Conservation (phyloP, 2,329 filamentous ascomycete species). For the Hypoxylon sp. region DNA sequence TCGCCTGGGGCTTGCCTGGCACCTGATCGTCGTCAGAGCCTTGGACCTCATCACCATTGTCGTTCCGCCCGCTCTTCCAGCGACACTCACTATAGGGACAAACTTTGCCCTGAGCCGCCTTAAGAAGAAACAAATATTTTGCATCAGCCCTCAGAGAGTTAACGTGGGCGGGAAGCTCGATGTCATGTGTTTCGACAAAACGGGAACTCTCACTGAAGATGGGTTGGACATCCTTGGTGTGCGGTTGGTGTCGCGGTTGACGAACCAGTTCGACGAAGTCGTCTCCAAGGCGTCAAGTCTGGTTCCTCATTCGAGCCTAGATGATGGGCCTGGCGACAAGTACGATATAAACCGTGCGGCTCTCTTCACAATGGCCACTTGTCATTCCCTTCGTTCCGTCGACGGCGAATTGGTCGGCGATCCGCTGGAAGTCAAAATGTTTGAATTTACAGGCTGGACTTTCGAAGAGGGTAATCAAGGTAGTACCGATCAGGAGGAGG, state of each 20-base stretch:
- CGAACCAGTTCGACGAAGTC: constrained; percentile 75
- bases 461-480: constrained; percentile 87
- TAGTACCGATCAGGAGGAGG: constrained; percentile 69
- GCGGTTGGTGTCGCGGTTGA: constrained; percentile 72
- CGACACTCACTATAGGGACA: constrained; percentile 93
- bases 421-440: constrained; percentile 97
- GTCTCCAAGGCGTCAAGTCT: constrained; percentile 70
- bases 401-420: constrained; percentile 92
- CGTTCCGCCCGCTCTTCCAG: constrained; percentile 91
- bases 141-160: constrained; percentile 95
- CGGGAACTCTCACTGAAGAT: constrained; percentile 96
- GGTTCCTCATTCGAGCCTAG: constrained; percentile 53
- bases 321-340: constrained; percentile 43
- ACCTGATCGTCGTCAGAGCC: constrained; percentile 89
- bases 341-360: constrained; percentile 62
- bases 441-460: constrained; percentile 91
- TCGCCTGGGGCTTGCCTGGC: constrained; percentile 81
- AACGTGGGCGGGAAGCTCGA: constrained; percentile 97
- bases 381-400: constrained; percentile 86
- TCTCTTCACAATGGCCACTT: constrained; percentile 95
- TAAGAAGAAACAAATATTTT: constrained; percentile 91
- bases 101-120: constrained; percentile 91
- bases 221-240: constrained; percentile 93
- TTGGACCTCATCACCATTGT: constrained; percentile 97
- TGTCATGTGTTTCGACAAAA: constrained; percentile 98